phyloP scores from a whole-genome alignment of 192 early-diverging fungal species.

The Coemansia sp. region DNA sequence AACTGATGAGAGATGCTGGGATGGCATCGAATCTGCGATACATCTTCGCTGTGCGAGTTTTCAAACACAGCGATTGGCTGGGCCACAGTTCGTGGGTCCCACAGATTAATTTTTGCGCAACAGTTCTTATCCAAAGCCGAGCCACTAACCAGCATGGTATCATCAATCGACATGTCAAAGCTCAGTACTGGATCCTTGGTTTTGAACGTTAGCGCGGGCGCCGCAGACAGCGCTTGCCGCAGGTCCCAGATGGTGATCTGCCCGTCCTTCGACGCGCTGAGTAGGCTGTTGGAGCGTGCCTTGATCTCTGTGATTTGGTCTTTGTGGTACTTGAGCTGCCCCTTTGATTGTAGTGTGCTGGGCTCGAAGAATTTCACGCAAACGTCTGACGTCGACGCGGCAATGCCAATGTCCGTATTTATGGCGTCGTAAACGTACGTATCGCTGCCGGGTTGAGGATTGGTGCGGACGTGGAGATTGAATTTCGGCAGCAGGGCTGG shows the following conservation, averaged over 20 bases:
- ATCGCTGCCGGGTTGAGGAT: slow-evolving; percentile 21
- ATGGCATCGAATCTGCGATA: slow-evolving; percentile 78
- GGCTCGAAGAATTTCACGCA: slow-evolving; percentile 71
- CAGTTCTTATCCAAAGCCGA: slow-evolving; percentile 34
- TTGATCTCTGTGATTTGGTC: slow-evolving; percentile 69
- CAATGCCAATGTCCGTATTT: slow-evolving; percentile 29
- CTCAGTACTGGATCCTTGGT: slow-evolving; percentile 59
- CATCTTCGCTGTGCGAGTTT: slow-evolving; percentile 78
- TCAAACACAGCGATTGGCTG: slow-evolving; percentile 29
- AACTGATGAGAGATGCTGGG: slow-evolving; percentile 59
- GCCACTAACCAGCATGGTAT: slow-evolving; percentile 37
- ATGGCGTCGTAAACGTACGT: slow-evolving; percentile 49
- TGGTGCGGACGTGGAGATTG: slow-evolving; percentile 7
- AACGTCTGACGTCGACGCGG: slow-evolving; percentile 63
- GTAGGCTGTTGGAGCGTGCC: slow-evolving; percentile 51
- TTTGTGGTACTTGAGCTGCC: slow-evolving; percentile 61
- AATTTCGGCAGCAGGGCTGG: slow-evolving; percentile 41
- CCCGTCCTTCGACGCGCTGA: slow-evolving; percentile 70
- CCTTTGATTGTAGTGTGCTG: slow-evolving; percentile 50
- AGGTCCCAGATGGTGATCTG: slow-evolving; percentile 72
- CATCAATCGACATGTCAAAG: slow-evolving; percentile 52
- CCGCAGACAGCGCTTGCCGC: slow-evolving; percentile 39
- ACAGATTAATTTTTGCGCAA: slow-evolving; percentile 53
- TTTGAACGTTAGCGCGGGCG: slow-evolving; percentile 34
- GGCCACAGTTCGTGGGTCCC: slow-evolving; percentile 28